Evolutionary conservation across 306 rosid genomes (phyloP).

Genomic region (Purshia tridentata): DNA sequence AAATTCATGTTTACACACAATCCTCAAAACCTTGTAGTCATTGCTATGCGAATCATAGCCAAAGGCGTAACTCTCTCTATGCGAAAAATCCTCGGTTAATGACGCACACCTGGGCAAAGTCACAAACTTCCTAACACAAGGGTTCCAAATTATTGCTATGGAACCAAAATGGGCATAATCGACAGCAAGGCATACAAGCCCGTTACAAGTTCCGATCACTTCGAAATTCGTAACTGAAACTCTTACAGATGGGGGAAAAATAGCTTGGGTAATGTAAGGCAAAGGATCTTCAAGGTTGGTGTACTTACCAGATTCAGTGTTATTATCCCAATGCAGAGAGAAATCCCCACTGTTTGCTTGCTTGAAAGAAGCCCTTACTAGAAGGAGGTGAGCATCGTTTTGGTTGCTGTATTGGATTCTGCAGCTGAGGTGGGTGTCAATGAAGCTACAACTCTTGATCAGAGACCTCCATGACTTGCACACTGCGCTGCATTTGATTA

Average conservation of each 20-base stretch:
- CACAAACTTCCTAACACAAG: background rate
- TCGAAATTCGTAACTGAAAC: too few species aligned
- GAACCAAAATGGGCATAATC: background rate
- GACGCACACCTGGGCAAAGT: background rate
- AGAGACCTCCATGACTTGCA: background rate
- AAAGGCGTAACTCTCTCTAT: conserved; percentile 7
- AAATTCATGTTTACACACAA: background rate
- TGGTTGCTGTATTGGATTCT: background rate
- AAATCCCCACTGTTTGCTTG: background rate
- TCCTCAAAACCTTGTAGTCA: conserved; percentile 14
- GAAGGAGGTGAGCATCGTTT: background rate
- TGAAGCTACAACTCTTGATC: background rate
- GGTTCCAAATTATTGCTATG: background rate
- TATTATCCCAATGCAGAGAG: background rate
- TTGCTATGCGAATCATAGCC: background rate
- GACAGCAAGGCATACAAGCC: background rate
- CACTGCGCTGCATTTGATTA: background rate
- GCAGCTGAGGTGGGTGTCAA: background rate
- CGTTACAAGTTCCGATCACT: background rate
- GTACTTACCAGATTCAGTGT: background rate
- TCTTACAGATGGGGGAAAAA: background rate
- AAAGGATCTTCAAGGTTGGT: background rate
- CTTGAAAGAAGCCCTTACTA: background rate
- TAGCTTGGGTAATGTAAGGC: background rate
- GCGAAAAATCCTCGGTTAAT: background rate